A percentile compares a stretch with the other conserved stretches of the same genome.
Evolutionary conservation across 306 rosid genomes (phyloP).

Genomic region (Dalbergia cochinchinensis): DNA sequence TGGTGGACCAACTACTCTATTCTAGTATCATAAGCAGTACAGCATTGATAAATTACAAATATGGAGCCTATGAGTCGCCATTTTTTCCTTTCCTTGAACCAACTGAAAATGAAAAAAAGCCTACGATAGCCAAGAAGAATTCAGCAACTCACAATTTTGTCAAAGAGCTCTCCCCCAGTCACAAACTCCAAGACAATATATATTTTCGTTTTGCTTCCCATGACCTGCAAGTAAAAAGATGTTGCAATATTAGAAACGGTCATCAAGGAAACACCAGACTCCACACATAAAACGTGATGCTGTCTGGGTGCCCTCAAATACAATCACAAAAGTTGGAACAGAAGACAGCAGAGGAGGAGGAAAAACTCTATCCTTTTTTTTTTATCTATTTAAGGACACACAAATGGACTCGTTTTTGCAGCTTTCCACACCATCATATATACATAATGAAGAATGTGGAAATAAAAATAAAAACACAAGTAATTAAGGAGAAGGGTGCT

Average conservation of each 20-base stretch:
- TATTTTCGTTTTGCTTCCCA: conserved; percentile 97
- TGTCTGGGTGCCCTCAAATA: neutral
- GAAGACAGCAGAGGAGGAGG: neutral
- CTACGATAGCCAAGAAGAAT: neutral
- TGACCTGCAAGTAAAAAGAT: conserved; percentile 65
- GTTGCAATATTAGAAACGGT: conserved; percentile 24
- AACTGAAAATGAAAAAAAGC: conserved; percentile 28
- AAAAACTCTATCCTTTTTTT: neutral
- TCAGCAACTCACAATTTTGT: conserved; percentile 86
- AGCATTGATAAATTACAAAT: conserved; percentile 19
- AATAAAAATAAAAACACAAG: no score
- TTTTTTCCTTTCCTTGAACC: conserved; percentile 31
- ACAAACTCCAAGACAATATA: conserved; percentile 92
- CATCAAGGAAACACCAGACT: neutral
- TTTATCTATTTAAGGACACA: neutral
- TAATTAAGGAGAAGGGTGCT: neutral
- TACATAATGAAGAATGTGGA: neutral
- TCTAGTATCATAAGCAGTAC: conserved; percentile 16
- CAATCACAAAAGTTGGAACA: neutral
- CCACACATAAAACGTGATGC: neutral
- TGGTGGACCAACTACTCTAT: neutral
- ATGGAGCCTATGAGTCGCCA: neutral
- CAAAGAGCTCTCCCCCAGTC: conserved; percentile 98
- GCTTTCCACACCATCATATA: neutral
- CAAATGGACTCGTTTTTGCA: neutral